These are phyloP conservation scores for Cochlearia excelsa DNA, from an alignment of 345 rosid genomes.

Conservation along the genomic window DNA sequence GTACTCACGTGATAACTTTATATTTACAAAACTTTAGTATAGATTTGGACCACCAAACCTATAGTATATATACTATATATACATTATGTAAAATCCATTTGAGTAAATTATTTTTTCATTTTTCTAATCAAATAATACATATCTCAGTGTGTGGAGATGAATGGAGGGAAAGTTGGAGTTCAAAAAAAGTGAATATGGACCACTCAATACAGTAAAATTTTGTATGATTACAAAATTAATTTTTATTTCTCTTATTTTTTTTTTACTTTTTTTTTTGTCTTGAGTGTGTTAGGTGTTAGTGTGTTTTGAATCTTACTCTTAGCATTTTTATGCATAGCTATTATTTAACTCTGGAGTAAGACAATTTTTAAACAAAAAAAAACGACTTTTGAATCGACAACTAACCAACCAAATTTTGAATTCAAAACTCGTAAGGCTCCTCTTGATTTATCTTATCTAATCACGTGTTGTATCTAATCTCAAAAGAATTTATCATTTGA, in stretches of 20 bases:
- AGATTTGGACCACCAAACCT: background rate
- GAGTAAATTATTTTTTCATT: background rate
- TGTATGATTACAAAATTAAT: too few species aligned
- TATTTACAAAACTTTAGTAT: background rate
- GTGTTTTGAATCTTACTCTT: too few species aligned
- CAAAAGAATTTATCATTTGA: background rate
- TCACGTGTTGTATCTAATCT: conserved; percentile 28
- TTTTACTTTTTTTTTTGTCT: too few species aligned
- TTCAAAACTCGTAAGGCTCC: background rate
- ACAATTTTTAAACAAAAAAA: too few species aligned
- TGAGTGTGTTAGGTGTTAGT: too few species aligned
- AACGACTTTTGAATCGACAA: too few species aligned
- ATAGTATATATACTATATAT: background rate
- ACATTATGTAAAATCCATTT: background rate
- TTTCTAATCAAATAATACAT: too few species aligned
- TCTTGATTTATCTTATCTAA: background rate
- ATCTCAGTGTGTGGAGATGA: background rate
- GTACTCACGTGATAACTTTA: background rate
- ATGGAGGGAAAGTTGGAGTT: background rate
- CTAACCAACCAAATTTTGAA: background rate
- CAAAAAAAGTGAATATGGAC: background rate
- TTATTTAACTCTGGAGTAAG: too few species aligned
- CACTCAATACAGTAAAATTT: background rate
- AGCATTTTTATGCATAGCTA: too few species aligned
- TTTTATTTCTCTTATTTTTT: too few species aligned